Evolutionary conservation across 2,329 filamentous ascomycete species (phyloP).

Genomic region (Epichloe gansuensis): DNA sequence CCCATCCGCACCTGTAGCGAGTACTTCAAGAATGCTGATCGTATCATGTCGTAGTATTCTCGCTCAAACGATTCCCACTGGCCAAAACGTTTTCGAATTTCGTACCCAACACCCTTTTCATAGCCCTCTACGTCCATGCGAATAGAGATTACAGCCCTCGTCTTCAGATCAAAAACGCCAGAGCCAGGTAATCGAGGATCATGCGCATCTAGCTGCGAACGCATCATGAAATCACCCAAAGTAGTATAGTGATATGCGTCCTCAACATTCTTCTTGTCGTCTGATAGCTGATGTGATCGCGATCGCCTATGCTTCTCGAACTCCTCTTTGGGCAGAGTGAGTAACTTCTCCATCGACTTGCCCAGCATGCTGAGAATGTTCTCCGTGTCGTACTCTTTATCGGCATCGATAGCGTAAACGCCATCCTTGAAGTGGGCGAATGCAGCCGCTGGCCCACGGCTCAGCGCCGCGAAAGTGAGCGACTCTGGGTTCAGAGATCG

Average conservation of each 20-base stretch:
- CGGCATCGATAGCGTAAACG: conserved; percentile 85
- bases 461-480: conserved; percentile 58
- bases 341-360: conserved; percentile 90
- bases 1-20: conserved; percentile 94
- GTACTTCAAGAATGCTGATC: conserved; percentile 90
- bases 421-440: conserved; percentile 77
- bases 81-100: conserved; percentile 65
- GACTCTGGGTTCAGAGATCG: conserved; percentile 49
- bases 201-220: conserved; percentile 85
- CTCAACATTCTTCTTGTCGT: conserved; percentile 56
- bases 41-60: conserved; percentile 94
- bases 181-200: conserved; percentile 77
- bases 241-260: conserved; percentile 84
- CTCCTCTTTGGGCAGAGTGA: conserved; percentile 69
- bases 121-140: conserved; percentile 71
- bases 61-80: conserved; percentile 85
- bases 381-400: conserved; percentile 77
- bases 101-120: conserved; percentile 69
- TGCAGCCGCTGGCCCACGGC: conserved; percentile 60
- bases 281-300: conserved; percentile 53
- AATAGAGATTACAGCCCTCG: conserved; percentile 78
- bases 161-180: conserved; percentile 95
- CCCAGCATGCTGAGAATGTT: conserved; percentile 86
- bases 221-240: conserved; percentile 78
- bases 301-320: conserved; percentile 73